phyloP scores from a whole-genome alignment of 2,329 filamentous ascomycete genomes.

The Geosmithia morbida region DNA sequence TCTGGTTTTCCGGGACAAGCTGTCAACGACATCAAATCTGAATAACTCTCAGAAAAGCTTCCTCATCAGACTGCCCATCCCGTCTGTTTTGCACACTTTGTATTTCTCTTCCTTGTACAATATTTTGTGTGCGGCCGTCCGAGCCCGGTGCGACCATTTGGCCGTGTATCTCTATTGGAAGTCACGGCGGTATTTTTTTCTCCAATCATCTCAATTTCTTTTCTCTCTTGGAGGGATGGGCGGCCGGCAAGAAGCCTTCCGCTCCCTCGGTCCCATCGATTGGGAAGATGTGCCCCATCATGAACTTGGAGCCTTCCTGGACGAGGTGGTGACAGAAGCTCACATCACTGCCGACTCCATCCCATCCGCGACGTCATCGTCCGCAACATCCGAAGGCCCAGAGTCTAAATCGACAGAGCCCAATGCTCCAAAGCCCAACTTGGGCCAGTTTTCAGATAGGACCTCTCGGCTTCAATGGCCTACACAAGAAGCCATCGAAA shows the following conservation, averaged over 20 bases:
- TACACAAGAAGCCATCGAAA: constrained; percentile 25
- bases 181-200: not conserved
- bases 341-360: constrained; percentile 66
- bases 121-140: not conserved
- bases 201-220: not conserved
- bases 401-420: not conserved
- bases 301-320: constrained; percentile 37
- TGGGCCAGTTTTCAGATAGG: constrained; percentile 19
- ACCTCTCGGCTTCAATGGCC: constrained; percentile 7
- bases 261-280: constrained; percentile 38
- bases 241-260: constrained; percentile 43
- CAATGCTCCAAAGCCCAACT: constrained; percentile 26
- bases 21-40: too few relatives aligned
- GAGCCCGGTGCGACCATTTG: not conserved
- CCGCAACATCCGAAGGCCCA: constrained; percentile 7
- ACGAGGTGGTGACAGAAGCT: constrained; percentile 47
- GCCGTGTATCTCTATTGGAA: not conserved
- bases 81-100: not conserved
- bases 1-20: too few relatives aligned
- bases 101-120: not conserved
- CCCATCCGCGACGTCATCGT: constrained; percentile 25
- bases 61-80: not conserved
- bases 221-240: constrained; percentile 23
- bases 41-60: not conserved
- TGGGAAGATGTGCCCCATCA: constrained; percentile 32